Base-by-base conservation (phyloP, 176 grass and related monocot species). In the Elymus sibiricus region DNA sequence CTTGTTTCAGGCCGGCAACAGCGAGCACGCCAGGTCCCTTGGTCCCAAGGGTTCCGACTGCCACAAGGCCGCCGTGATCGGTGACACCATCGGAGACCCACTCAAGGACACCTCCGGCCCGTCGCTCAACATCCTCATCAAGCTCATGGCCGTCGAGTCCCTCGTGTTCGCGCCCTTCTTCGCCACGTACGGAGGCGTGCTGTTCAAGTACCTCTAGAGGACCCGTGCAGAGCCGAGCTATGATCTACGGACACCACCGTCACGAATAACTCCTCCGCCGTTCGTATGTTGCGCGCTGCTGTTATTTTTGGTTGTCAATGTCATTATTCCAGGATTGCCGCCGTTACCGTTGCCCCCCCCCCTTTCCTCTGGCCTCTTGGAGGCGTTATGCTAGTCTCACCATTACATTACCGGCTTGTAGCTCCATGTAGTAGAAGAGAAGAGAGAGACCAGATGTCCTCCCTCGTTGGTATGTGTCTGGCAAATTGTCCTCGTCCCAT, bases 51-150 rank as follows among this genome's bases (percentile, higher is more conserved):
- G 91, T 60, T 95, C 94, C 1, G 94, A 95, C 94, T 89, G 90
- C 89, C 94, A 95, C 89, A 95, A 95, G 84, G 94, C 94, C 16
- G 94, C 94, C 19, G 91, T 95, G 31, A 95, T 95, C 5, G 94
- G 94, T 12, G 94, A 95, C 89, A 95, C 94, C 81, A 95, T 95
- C 7, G 94, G 94, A 74, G 94, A 95, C 91, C 94, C 94, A 37
- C 94, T 95, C 70, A 95, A 95, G 89, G 94, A 95, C 87, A 95
- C 94, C 21, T 95, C 94, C 4, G 94, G 94, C 53, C 94, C 91
- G 0, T 95, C 94, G 1, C 94, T 95, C 76, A 95, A 95, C 91
- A 95, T 95, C 84, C 94, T 95, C 89, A 95, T 95, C 94, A 95
- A 95, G 87, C 94, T 95, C 51, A 95, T 95, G 94, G 94, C 94